These are phyloP conservation scores for Colletotrichum sublineola DNA, from an alignment of 2,329 filamentous ascomycete genomes.

Conservation along the genomic window DNA sequence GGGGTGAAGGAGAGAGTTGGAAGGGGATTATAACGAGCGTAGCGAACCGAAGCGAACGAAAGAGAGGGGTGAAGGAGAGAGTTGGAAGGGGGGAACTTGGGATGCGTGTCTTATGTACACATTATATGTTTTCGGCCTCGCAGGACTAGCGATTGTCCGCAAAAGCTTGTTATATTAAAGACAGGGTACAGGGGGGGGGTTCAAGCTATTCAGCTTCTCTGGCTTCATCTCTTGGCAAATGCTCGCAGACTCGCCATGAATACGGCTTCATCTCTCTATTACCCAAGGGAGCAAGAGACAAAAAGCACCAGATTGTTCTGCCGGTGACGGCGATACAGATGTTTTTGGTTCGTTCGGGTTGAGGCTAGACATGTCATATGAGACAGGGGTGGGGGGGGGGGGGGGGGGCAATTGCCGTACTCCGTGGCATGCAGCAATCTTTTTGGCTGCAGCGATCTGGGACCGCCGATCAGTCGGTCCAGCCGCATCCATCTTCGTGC, in stretches of 20 bases:
- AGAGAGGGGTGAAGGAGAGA: background rate
- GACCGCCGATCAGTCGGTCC: background rate
- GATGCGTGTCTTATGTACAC: background rate
- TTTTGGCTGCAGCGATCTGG: background rate
- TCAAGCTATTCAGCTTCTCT: background rate
- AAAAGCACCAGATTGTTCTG: background rate
- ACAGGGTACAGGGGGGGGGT: background rate
- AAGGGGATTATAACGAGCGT: background rate
- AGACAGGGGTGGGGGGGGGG: no score
- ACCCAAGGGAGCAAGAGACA: background rate
- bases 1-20: background rate
- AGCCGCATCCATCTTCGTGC: background rate
- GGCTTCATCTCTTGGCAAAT: background rate
- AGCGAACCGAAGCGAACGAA: background rate
- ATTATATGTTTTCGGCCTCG: background rate
- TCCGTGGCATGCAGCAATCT: slow-evolving; percentile 2
- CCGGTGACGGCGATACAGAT: background rate
- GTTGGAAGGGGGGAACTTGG: background rate
- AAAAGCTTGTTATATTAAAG: no score
- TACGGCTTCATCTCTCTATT: background rate
- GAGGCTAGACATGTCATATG: background rate
- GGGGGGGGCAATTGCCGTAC: background rate
- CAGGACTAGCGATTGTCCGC: no score
- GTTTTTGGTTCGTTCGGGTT: background rate
- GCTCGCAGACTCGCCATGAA: background rate